Evolutionary conservation across 176 grass and related monocot genomes (phyloP).

Genomic region (Pontederia paniculata): DNA sequence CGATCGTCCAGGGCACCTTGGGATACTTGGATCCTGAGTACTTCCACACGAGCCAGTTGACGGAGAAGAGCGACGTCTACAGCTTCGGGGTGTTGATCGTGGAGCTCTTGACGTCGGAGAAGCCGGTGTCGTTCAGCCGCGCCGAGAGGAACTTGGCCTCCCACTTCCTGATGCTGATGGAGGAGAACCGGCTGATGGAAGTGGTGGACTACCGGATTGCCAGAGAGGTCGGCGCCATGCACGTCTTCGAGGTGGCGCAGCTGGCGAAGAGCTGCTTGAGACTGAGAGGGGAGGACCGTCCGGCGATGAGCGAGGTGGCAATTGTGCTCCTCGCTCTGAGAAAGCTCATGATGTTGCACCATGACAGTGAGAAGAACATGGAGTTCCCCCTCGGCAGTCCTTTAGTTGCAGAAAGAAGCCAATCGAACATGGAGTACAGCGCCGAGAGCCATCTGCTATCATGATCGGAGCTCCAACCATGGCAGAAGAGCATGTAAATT

Average conservation of each 20-base stretch:
- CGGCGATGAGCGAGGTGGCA: conserved; percentile 13
- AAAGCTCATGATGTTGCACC: conserved; percentile 2
- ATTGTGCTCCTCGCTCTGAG: conserved; percentile 2
- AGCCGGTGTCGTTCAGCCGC: not conserved
- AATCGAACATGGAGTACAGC: no score
- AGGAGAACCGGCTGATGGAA: not conserved
- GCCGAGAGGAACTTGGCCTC: not conserved
- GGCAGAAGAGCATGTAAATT: no score
- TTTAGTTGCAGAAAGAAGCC: no score
- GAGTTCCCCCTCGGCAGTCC: no score
- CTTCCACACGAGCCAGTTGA: conserved; percentile 29
- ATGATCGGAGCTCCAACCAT: no score
- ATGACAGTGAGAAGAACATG: no score
- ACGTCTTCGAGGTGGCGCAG: not conserved
- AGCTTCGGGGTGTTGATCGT: conserved; percentile 39
- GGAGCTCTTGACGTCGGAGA: conserved; percentile 31
- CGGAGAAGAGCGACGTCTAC: conserved; percentile 41
- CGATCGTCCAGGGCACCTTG: conserved; percentile 36
- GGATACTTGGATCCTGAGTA: conserved; percentile 46
- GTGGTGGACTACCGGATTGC: not conserved
- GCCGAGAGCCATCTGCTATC: no score
- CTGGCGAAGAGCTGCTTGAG: conserved; percentile 12
- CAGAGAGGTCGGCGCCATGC: conserved; percentile 2
- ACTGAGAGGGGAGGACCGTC: conserved; percentile 6
- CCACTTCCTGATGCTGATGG: not conserved